These are phyloP conservation scores for Serendipita vermifera DNA, from an alignment of 768 basidiomycete genomes.

Conservation along the genomic window DNA sequence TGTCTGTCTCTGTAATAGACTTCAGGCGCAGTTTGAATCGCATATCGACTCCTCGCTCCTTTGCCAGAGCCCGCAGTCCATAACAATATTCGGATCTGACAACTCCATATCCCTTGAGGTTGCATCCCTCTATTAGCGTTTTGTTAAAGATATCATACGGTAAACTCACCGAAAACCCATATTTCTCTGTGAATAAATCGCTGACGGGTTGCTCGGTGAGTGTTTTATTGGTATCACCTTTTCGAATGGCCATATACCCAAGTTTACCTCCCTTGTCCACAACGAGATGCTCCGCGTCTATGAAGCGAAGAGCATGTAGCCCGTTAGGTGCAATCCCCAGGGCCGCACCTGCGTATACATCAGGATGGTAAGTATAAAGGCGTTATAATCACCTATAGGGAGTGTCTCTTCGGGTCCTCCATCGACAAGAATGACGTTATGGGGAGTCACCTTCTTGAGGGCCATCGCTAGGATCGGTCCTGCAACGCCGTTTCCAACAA, in stretches of 20 bases:
- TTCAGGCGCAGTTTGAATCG: conserved; percentile 16
- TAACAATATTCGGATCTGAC: too few species aligned
- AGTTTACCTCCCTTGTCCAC: background rate
- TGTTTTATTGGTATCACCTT: background rate
- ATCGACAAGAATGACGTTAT: background rate
- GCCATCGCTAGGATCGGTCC: conserved; percentile 30
- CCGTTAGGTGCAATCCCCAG: background rate
- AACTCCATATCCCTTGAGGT: too few species aligned
- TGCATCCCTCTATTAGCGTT: too few species aligned
- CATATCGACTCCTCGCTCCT: conserved; percentile 4
- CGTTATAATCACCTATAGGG: background rate
- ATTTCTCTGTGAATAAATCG: background rate
- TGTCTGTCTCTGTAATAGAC: conserved; percentile 22
- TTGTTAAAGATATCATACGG: too few species aligned
- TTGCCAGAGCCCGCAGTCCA: background rate
- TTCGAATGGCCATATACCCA: background rate
- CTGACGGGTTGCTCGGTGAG: background rate
- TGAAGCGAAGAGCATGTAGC: background rate
- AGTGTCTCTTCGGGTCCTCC: background rate
- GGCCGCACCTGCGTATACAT: too few species aligned
- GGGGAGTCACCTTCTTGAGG: conserved; percentile 21
- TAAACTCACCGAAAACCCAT: background rate
- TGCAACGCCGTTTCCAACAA: conserved; percentile 29
- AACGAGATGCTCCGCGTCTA: background rate
- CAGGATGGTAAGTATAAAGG: too few species aligned